Conservation (phyloP, 148 eudicot species). For the Vaccinium myrtillus region DNA sequence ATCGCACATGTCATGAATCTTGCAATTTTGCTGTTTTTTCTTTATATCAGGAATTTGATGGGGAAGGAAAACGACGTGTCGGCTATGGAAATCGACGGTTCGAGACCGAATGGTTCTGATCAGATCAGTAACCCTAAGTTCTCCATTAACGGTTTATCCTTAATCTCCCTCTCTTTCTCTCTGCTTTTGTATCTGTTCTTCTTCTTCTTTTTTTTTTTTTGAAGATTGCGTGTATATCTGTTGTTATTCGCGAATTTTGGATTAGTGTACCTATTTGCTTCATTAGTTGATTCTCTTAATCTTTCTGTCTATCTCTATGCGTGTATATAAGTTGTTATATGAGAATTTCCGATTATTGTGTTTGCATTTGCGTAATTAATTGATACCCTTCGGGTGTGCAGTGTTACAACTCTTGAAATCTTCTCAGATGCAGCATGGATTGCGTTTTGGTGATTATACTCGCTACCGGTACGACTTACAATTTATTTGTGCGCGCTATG, state of each 20-base stretch:
- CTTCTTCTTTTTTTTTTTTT: too few relatives aligned
- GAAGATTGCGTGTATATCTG: not conserved
- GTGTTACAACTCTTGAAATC: conserved; percentile 87
- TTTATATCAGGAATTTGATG: conserved; percentile 37
- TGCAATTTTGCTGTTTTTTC: not conserved
- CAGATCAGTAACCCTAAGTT: conserved; percentile 58
- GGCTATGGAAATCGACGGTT: conserved; percentile 76
- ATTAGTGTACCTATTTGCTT: not conserved
- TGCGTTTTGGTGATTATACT: conserved; percentile 81
- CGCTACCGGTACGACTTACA: conserved; percentile 41
- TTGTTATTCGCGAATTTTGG: not conserved
- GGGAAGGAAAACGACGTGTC: conserved; percentile 48
- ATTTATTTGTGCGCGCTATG: not conserved
- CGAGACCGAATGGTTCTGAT: conserved; percentile 41
- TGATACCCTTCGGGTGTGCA: conserved; percentile 17
- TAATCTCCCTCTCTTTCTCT: not conserved
- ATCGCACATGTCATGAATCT: not conserved
- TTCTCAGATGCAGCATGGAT: conserved; percentile 96
- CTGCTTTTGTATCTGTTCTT: not conserved
- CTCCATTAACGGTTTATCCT: conserved; percentile 59
- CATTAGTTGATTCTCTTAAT: too few relatives aligned
- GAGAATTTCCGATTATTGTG: not conserved
- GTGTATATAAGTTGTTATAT: too few relatives aligned
- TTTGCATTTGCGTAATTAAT: not conserved
- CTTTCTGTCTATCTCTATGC: too few relatives aligned